Conservation (phyloP, 805 yeast genomes). For the Candida railenensis region DNA sequence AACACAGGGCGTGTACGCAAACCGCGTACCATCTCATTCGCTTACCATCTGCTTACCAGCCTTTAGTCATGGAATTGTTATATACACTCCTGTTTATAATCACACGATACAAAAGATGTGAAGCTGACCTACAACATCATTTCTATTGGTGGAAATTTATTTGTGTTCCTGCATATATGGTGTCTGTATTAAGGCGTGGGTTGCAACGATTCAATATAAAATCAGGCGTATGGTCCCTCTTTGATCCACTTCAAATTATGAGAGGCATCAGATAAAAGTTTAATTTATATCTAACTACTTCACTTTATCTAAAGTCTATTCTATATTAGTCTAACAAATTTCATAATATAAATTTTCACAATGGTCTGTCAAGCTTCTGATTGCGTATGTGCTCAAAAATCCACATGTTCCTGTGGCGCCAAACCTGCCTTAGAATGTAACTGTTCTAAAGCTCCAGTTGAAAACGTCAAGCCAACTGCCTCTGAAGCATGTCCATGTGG, state of each 20-base stretch:
- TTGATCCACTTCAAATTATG: too few relatives aligned
- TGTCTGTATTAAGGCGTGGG: background rate
- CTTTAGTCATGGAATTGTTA: background rate
- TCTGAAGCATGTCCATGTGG: slow-evolving; percentile 60
- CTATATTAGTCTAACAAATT: too few relatives aligned
- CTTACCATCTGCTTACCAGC: too few relatives aligned
- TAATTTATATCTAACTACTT: too few relatives aligned
- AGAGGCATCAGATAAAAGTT: too few relatives aligned
- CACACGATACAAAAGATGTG: background rate
- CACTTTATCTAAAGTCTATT: too few relatives aligned
- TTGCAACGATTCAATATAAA: background rate
- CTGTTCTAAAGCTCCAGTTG: slow-evolving; percentile 51
- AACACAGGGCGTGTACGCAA: too few relatives aligned
- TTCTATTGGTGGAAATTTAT: background rate
- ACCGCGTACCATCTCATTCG: too few relatives aligned
- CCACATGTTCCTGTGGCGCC: slow-evolving; percentile 64
- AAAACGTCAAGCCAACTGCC: slow-evolving; percentile 45
- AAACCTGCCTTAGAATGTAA: slow-evolving; percentile 58
- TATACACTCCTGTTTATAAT: background rate
- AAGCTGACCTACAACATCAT: background rate
- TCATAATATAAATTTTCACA: slow-evolving; percentile 1
- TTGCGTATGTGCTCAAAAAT: slow-evolving; percentile 60
- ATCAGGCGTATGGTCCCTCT: too few relatives aligned
- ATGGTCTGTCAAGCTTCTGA: slow-evolving; percentile 39
- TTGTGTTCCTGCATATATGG: background rate